Conservation (phyloP, 2,329 filamentous ascomycete species). For the Trichoderma afroharzianum region DNA sequence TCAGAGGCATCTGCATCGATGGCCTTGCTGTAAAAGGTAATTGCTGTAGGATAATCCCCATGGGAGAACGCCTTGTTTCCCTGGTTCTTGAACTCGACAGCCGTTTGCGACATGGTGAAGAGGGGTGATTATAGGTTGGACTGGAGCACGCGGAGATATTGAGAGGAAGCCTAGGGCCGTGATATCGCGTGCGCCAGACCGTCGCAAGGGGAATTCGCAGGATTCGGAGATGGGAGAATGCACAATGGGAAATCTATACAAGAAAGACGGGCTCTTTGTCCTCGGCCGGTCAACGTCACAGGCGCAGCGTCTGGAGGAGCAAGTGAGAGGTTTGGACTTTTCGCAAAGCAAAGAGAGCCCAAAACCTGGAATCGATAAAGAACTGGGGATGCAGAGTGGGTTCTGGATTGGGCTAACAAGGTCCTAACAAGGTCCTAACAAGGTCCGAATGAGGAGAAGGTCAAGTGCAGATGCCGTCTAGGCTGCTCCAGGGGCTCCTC, state of each 20-base stretch:
- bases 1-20: slow-evolving; percentile 81
- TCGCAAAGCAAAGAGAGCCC: slow-evolving; percentile 8
- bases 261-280: background rate
- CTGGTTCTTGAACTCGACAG: slow-evolving; percentile 81
- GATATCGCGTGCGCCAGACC: slow-evolving; percentile 16
- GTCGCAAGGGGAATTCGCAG: background rate
- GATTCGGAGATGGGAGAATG: background rate
- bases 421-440: background rate
- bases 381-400: slow-evolving; percentile 8
- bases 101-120: slow-evolving; percentile 55
- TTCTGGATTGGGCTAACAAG: slow-evolving; percentile 8
- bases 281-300: background rate
- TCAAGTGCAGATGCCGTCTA: background rate
- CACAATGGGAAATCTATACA: background rate
- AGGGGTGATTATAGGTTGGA: background rate
- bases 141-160: slow-evolving; percentile 2
- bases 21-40: slow-evolving; percentile 81
- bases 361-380: slow-evolving; percentile 14
- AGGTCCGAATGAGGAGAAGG: slow-evolving; percentile 14
- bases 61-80: slow-evolving; percentile 89
- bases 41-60: slow-evolving; percentile 80
- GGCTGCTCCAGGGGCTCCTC: background rate
- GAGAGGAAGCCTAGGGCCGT: background rate
- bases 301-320: background rate
- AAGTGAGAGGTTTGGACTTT: background rate